Conservation (phyloP, 176 grass and related monocot species). For the Rhynchospora breviuscula region DNA sequence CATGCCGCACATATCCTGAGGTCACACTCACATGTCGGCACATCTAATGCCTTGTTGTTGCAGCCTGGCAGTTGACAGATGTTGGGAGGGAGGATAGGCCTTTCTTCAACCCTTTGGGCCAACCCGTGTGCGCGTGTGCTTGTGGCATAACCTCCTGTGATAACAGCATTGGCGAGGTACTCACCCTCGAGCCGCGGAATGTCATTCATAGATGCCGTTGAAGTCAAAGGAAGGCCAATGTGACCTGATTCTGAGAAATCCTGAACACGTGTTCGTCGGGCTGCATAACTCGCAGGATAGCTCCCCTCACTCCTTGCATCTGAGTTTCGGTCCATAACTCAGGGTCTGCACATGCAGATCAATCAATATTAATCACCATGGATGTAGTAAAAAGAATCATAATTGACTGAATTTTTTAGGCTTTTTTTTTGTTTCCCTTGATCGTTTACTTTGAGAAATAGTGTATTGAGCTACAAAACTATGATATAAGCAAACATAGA, state of each 20-base stretch:
- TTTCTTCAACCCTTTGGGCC: neutral
- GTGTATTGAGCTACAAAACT: too few relatives aligned
- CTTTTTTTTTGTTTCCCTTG: too few relatives aligned
- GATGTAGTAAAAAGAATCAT: too few relatives aligned
- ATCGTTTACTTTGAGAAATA: too few relatives aligned
- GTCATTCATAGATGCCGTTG: neutral
- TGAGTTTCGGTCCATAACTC: neutral
- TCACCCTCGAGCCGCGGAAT: neutral
- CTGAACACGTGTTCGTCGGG: neutral
- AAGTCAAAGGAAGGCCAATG: neutral
- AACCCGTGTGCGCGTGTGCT: neutral
- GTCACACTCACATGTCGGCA: neutral
- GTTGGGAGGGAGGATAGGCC: neutral
- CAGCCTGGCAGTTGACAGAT: neutral
- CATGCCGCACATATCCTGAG: neutral
- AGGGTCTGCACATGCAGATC: neutral
- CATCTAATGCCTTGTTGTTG: neutral
- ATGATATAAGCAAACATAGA: too few relatives aligned
- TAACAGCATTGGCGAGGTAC: neutral
- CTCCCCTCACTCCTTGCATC: conserved; percentile 14
- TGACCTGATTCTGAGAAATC: neutral
- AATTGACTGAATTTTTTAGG: too few relatives aligned
- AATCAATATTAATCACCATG: neutral
- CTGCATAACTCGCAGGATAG: neutral
- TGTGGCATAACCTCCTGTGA: neutral